Conservation (phyloP, 768 basidiomycete species). For the Porphyrellus cyaneotinctus region DNA sequence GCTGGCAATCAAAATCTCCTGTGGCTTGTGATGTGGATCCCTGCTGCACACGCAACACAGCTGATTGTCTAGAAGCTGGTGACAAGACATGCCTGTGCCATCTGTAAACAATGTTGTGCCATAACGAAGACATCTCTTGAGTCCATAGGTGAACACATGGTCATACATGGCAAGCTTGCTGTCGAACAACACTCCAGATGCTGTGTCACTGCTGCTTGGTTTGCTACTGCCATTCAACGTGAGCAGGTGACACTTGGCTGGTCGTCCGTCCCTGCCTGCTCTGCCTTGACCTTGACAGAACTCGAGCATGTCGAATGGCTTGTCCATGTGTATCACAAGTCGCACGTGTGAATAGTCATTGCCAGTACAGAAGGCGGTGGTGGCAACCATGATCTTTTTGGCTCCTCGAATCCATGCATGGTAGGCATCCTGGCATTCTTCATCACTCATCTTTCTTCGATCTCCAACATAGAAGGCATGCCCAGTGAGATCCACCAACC, state of each 20-base stretch:
- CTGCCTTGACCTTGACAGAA: constrained; percentile 20
- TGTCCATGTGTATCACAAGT: constrained; percentile 18
- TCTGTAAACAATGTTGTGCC: not conserved
- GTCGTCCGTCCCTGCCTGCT: constrained; percentile 20
- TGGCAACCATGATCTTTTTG: constrained; percentile 13
- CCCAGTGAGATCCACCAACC: too few species aligned
- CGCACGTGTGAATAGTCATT: constrained; percentile 23
- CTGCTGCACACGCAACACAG: not conserved
- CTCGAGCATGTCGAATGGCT: constrained; percentile 19
- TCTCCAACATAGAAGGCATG: constrained; percentile 18
- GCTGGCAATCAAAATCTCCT: too few species aligned
- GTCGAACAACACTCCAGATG: too few species aligned
- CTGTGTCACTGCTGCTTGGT: too few species aligned
- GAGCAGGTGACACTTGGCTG: too few species aligned
- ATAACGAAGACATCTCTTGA: constrained; percentile 21
- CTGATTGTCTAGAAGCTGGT: too few species aligned
- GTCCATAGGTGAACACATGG: too few species aligned
- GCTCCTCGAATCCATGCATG: constrained; percentile 17
- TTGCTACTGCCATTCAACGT: too few species aligned
- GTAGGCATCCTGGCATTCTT: not conserved
- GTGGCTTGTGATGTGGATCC: too few species aligned
- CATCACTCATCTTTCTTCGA: not conserved
- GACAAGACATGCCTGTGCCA: too few species aligned
- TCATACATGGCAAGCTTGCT: too few species aligned
- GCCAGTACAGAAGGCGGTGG: constrained; percentile 25